Evolutionary conservation across 371 early-diverging fungal species (phyloP), one percentile per base, ranked within the genome.

Genomic region (Lichtheimia hyalospora): DNA sequence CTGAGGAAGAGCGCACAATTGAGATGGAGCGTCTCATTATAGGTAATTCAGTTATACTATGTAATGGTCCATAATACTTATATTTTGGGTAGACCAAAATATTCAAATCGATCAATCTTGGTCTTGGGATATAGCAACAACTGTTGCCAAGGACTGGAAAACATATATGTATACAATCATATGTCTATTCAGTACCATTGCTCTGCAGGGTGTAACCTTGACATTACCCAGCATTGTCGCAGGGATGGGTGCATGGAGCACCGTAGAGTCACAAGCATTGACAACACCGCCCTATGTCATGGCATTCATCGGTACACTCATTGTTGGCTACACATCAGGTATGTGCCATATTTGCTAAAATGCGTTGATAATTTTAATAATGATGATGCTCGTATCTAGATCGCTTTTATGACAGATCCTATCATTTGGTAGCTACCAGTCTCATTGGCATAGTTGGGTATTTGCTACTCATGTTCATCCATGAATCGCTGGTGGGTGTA

Each of bases 1-100:
- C 75, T 8, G 56, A 71, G 0, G 70, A 76, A 57, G 87, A 90
- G 62, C 57, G 71, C n/a, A 66, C 66, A 3, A 52, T 81, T n/a
- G 79, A 77, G 0, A 60, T 64, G 1, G 43, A 61, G 39, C 70
- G 88, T 39, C 62, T 88, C 5, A 66, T 60, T 16, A 49, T 49
- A 21, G 71, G 71, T 67, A 69, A 27, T n/a, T n/a, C 46, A n/a
- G 7, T 7, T 14, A 46, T 18, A 51, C 20, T 8, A 34, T 34
- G 10, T 8, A 34, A 34, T 8, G 8, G 34, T 8, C 34, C 34
- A 8, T 13, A 12, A 15, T 15, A 27, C 27, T 23, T 13, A 3
- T 14, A 0, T 51, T 16, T 0, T 25, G 14, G n/a, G 49, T 60
- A 73, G 74, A 74, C 65, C 69, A 70, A 57, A 71, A 71, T 23